Evolutionary conservation across 1,139 yeast genomes (phyloP), one percentile per base, ranked within the genome.

Genomic region (Geotrichum restrictum): DNA sequence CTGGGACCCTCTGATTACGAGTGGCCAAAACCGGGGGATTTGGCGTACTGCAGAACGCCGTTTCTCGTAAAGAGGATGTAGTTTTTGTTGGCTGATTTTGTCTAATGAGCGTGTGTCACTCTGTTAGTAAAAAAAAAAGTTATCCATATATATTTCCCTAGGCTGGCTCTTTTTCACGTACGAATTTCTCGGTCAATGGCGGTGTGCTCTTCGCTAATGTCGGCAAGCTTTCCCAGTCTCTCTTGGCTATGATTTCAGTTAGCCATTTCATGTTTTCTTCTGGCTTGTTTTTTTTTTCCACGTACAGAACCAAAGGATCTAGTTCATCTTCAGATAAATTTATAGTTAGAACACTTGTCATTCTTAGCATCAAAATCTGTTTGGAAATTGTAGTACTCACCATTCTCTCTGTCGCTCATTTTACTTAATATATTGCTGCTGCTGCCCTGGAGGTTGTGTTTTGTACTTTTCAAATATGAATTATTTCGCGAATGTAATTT

Each of bases 1-100:
- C 7, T 45, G 36, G 41, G 65, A 56, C 13, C 60, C 58, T 37
- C 66, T 68, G 22, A 73, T 52, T 3, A 65, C 75, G 3, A 62
- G 60, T 7, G 71, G 62, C 76, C 76, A 73, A 57, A 73, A 73
- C 44, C 61, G 56, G 19, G 70, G 69, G n/a, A 71, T 59, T n/a
- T 57, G 52, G 39, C 51, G 54, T 33, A 68, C 58, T 16, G 60
- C 49, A 14, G 54, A 64, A 13, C 71, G 65, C 5, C 76, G 65
- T 45, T 62, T 62, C 4, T 60, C 68, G 50, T 66, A 71, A 27
- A 68, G 59, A 1, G 76, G 74, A 40, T 57, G 57, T 36, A 70
- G 59, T 39, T 66, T 58, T 56, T 62, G 54, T 18, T 51, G 50
- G 13, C 44, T 48, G 32, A 41, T 10, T 21, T 27, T 38, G 19